These are phyloP conservation scores for Globisporangium nunn DNA, from an alignment of 352 stramenopile genomes.

Conservation along the genomic window DNA sequence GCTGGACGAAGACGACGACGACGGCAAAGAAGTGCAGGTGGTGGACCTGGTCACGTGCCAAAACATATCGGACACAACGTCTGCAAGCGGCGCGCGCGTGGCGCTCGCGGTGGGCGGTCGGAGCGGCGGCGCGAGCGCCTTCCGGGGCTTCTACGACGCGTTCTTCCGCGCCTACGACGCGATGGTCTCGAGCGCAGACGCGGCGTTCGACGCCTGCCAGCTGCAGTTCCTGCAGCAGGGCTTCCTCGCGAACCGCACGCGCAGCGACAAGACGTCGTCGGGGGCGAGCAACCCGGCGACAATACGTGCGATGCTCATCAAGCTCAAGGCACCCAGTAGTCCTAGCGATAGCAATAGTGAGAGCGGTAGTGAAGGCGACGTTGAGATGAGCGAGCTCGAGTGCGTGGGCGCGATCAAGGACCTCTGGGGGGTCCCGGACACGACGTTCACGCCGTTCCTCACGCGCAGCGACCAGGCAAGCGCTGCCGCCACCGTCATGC, in stretches of 20 bases:
- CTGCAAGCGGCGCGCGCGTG: conserved; percentile 23
- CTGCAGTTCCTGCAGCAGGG: conserved; percentile 61
- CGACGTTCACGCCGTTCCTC: conserved; percentile 64
- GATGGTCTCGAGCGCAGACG: conserved; percentile 43
- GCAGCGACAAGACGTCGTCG: conserved; percentile 6
- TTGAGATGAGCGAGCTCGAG: conserved; percentile 19
- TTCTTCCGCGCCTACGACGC: conserved; percentile 58
- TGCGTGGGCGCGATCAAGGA: conserved; percentile 36
- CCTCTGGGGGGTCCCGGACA: conserved; percentile 34
- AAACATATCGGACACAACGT: conserved; percentile 5
- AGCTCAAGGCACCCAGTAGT: conserved; percentile 25
- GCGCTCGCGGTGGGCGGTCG: conserved; percentile 40
- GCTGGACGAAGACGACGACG: conserved; percentile 6
- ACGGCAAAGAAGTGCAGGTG: conserved; percentile 41
- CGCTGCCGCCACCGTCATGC: conserved; percentile 37
- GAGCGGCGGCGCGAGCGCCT: conserved; percentile 24
- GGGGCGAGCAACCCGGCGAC: conserved; percentile 9
- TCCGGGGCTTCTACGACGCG: conserved; percentile 43
- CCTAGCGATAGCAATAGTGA: not conserved
- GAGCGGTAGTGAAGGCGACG: not conserved
- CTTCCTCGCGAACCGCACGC: conserved; percentile 35
- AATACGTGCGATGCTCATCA: conserved; percentile 47
- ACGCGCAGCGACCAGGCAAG: conserved; percentile 42
- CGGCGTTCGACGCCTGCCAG: conserved; percentile 52
- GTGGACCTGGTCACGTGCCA: conserved; percentile 46